Conservation (phyloP, 164 flowering plant genomes). For the Platanus orientalis region DNA sequence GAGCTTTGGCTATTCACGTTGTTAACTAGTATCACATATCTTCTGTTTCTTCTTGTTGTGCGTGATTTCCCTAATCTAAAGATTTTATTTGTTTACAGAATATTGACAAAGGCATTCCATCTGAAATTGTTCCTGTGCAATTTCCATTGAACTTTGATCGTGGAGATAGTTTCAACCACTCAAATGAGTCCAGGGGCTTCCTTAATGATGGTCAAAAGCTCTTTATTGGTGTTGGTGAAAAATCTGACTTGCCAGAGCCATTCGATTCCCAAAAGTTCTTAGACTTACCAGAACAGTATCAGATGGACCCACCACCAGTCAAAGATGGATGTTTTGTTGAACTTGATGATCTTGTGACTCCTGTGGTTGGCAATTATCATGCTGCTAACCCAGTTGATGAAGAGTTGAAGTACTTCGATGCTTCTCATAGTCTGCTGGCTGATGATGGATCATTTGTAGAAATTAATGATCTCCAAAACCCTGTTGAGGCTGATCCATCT, state of each 20-base stretch:
- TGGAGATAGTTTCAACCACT: conserved; percentile 5
- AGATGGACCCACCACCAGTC: conserved; percentile 9
- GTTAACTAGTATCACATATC: not conserved
- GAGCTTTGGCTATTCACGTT: not conserved
- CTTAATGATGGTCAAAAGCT: conserved; percentile 10
- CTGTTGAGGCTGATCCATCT: conserved; percentile 21
- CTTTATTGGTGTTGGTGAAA: conserved; percentile 7
- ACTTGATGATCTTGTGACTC: conserved; percentile 20
- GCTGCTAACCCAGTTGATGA: conserved; percentile 18
- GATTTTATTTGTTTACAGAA: conserved; percentile 19
- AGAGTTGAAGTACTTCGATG: conserved; percentile 27
- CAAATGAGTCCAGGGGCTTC: not conserved
- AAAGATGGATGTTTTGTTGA: conserved; percentile 19
- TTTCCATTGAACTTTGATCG: conserved; percentile 1
- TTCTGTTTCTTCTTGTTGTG: not conserved
- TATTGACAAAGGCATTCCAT: conserved; percentile 7
- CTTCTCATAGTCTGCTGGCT: conserved; percentile 17
- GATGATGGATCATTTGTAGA: conserved; percentile 40
- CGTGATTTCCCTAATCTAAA: not conserved
- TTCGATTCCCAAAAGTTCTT: conserved; percentile 6
- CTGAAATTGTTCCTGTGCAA: conserved; percentile 6
- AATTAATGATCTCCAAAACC: conserved; percentile 40
- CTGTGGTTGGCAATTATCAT: conserved; percentile 7
- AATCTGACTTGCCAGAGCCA: conserved; percentile 6
- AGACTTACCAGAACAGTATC: conserved; percentile 4